Evolutionary conservation across 257 asterid species (phyloP).

Genomic region (Lavandula angustifolia): DNA sequence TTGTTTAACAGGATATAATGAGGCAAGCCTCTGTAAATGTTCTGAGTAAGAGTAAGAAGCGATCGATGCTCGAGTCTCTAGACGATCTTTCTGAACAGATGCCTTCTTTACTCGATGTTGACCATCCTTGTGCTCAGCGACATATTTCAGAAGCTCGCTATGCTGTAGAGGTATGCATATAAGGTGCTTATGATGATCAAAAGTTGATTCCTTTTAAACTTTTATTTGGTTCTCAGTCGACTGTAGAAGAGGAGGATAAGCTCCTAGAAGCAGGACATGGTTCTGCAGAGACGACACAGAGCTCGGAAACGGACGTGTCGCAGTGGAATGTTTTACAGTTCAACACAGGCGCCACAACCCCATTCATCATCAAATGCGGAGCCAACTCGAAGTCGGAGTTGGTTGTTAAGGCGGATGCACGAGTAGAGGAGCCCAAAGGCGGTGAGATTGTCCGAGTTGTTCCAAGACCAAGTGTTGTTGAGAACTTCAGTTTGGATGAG

Average conservation of each 20-base stretch:
- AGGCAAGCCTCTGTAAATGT: conserved; percentile 71
- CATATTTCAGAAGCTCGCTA: conserved; percentile 86
- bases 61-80: conserved; percentile 64
- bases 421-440: conserved; percentile 89
- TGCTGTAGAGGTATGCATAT: conserved; percentile 67
- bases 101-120: conserved; percentile 95
- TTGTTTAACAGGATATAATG: conserved; percentile 66
- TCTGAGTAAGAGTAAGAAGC: conserved; percentile 81
- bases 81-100: conserved; percentile 81
- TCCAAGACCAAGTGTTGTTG: conserved; percentile 77
- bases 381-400: conserved; percentile 92
- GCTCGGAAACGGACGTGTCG: conserved; percentile 81
- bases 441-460: conserved; percentile 89
- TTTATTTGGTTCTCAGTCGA: conserved; percentile 49
- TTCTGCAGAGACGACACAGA: too few species aligned
- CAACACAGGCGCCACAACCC: conserved; percentile 89
- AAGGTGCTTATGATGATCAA: too few species aligned
- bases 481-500: conserved; percentile 74
- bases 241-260: conserved; percentile 78
- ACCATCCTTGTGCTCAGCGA: conserved; percentile 90
- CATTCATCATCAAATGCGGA: conserved; percentile 93
- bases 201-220: too few species aligned
- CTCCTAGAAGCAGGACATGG: conserved; percentile 39
- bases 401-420: conserved; percentile 83
- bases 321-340: conserved; percentile 98